phyloP scores from a whole-genome alignment of 1,284 basidiomycete species.

The Ceratobasidium sp. region DNA sequence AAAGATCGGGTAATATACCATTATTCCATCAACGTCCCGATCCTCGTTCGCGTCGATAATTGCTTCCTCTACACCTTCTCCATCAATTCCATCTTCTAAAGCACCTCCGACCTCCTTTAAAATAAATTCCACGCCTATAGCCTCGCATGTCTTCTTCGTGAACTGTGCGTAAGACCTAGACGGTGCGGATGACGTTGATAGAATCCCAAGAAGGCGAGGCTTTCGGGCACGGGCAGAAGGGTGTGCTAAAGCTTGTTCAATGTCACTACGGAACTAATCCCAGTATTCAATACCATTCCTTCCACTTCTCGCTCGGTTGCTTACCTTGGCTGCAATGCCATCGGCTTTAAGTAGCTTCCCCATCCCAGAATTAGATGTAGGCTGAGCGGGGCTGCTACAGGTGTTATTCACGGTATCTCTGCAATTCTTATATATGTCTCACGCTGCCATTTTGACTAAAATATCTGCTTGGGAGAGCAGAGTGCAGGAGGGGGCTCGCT shows the following conservation, averaged over 20 bases:
- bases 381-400: slow-evolving; percentile 13
- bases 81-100: slow-evolving; percentile 59
- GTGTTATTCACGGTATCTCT: slow-evolving; percentile 1
- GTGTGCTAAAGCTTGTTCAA: slow-evolving; percentile 6
- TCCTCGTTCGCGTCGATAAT: slow-evolving; percentile 96
- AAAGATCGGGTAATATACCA: slow-evolving; percentile 97
- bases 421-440: not conserved
- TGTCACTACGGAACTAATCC: slow-evolving; percentile 17
- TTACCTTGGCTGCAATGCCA: slow-evolving; percentile 66
- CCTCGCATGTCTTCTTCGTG: slow-evolving; percentile 89
- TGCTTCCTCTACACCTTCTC: slow-evolving; percentile 87
- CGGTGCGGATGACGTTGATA: slow-evolving; percentile 85
- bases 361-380: slow-evolving; percentile 54
- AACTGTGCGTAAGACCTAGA: slow-evolving; percentile 94
- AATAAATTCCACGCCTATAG: slow-evolving; percentile 87
- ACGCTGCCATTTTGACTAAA: slow-evolving; percentile 10
- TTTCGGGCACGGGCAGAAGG: slow-evolving; percentile 47
- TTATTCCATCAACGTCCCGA: slow-evolving; percentile 86
- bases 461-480: not conserved
- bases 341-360: slow-evolving; percentile 79
- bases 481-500: not conserved
- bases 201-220: slow-evolving; percentile 90
- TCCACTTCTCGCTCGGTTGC: slow-evolving; percentile 64
- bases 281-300: slow-evolving; percentile 51
- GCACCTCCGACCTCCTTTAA: slow-evolving; percentile 58